Percentiles rank a stretch among this genome's conserved stretches.
Conservation (phyloP, 306 rosid species). For the Vigna trinervia region DNA sequence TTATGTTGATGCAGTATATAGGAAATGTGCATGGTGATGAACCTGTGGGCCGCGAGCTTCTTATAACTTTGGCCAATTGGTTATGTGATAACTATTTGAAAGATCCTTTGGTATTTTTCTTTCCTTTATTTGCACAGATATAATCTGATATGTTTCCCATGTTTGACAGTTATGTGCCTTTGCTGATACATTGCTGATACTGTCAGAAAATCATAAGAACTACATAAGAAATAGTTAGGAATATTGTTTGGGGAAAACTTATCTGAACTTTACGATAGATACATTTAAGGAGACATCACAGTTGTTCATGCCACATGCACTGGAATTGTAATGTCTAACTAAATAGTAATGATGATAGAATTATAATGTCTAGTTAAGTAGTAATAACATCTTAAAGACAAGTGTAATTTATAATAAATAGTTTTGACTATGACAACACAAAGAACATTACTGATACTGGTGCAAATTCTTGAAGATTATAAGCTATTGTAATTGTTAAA, state of each 20-base stretch:
- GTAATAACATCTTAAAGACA: background rate
- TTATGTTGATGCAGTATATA: conserved; percentile 73
- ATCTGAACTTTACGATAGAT: background rate
- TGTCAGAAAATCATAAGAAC: background rate
- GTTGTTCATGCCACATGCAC: background rate
- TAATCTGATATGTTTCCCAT: conserved; percentile 2
- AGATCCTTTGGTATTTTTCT: conserved; percentile 79
- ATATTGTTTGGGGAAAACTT: background rate
- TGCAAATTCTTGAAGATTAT: conserved; percentile 6
- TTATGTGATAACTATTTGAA: conserved; percentile 84
- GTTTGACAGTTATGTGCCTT: conserved; percentile 24
- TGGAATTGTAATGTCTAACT: background rate
- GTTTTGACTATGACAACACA: background rate
- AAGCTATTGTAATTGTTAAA: background rate
- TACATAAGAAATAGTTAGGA: no score
- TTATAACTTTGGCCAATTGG: conserved; percentile 85
- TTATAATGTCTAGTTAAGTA: no score
- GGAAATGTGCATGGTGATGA: conserved; percentile 99
- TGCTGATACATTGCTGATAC: background rate
- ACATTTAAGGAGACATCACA: background rate
- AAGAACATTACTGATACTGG: background rate
- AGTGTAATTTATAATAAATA: no score
- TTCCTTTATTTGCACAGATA: conserved; percentile 21
- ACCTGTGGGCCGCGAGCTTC: conserved; percentile 94
- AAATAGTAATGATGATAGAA: background rate